These are phyloP conservation scores for Paspalum notatum DNA, from an alignment of 176 grass and related monocot genomes.

Conservation along the genomic window DNA sequence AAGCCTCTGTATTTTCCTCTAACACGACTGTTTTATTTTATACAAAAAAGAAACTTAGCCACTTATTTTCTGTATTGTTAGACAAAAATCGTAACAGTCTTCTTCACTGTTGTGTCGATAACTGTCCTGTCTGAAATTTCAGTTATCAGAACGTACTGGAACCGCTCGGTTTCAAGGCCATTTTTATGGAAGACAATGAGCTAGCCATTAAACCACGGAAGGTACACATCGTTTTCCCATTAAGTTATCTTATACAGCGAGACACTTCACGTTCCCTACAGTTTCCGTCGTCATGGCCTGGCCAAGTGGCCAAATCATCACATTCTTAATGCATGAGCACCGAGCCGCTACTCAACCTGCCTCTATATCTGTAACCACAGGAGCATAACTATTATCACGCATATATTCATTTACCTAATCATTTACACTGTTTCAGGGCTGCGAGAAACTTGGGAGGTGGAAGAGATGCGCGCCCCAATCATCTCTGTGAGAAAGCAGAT, in stretches of 20 bases:
- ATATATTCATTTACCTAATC: conserved; percentile 10
- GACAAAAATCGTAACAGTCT: conserved; percentile 24
- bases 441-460: conserved; percentile 76
- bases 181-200: conserved; percentile 74
- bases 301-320: conserved; percentile 11
- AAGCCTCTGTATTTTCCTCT: conserved; percentile 17
- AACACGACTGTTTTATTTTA: conserved; percentile 16
- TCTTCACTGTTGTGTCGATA: neutral
- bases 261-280: neutral
- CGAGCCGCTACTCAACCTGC: neutral
- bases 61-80: neutral
- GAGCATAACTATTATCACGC: neutral
- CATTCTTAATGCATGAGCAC: neutral
- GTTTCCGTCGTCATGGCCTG: neutral
- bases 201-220: conserved; percentile 68
- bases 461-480: conserved; percentile 49
- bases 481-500: conserved; percentile 43
- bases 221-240: conserved; percentile 33
- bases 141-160: conserved; percentile 73
- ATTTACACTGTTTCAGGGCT: conserved; percentile 50
- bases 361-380: neutral
- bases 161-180: conserved; percentile 66
- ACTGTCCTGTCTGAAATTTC: conserved; percentile 30
- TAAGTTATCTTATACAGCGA: neutral
- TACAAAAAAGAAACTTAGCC: conserved; percentile 30